Evolutionary conservation across 345 rosid species (phyloP).

Genomic region (Populus tremula): DNA sequence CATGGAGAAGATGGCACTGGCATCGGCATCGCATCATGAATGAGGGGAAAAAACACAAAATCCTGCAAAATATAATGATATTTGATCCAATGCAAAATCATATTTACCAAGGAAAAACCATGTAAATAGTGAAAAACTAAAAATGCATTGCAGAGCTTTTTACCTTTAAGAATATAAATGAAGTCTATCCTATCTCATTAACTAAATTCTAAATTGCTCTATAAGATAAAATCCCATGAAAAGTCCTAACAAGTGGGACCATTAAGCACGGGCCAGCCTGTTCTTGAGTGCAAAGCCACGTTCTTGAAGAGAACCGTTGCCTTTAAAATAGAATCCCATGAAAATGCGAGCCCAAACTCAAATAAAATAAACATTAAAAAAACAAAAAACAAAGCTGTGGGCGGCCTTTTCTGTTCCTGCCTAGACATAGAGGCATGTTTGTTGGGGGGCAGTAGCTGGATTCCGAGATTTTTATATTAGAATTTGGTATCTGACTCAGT

Average conservation of each 20-base stretch:
- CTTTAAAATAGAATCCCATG: conserved; percentile 7
- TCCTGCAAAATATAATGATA: too few species aligned
- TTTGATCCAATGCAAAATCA: too few species aligned
- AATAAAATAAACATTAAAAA: not conserved
- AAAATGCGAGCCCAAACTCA: not conserved
- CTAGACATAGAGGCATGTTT: conserved; percentile 28
- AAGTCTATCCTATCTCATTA: too few species aligned
- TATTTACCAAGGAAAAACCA: too few species aligned
- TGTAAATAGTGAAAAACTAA: too few species aligned
- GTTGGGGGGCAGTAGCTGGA: not conserved
- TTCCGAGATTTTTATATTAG: not conserved
- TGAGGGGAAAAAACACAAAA: too few species aligned
- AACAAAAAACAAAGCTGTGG: not conserved
- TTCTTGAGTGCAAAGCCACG: conserved; percentile 14
- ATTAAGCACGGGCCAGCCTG: conserved; percentile 12
- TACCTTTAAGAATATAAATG: too few species aligned
- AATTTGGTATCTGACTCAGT: conserved; percentile 4
- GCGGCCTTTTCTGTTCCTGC: not conserved
- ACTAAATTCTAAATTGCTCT: too few species aligned
- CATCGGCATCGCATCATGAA: not conserved
- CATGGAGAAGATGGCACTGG: too few species aligned
- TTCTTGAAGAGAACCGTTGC: not conserved
- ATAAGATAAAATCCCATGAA: not conserved
- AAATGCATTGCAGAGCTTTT: too few species aligned
- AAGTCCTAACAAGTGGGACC: not conserved